Base-by-base conservation (phyloP, 2,329 filamentous ascomycete genomes). In the Penicillium sp. region DNA sequence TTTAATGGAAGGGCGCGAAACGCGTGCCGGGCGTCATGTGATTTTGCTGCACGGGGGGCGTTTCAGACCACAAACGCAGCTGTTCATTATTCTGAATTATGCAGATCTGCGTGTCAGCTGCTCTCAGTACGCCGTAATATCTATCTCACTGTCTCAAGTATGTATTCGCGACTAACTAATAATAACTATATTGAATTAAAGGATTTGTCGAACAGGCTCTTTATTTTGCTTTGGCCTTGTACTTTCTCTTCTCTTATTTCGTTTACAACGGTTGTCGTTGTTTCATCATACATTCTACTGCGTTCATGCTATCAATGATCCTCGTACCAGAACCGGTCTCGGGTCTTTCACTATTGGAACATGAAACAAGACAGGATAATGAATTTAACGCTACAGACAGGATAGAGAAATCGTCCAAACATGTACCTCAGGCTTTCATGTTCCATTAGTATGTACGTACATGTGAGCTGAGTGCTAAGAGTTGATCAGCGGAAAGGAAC, bases 1-100 rank as follows among this genome's bases (percentile, higher is more conserved):
- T 57, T 59, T 62, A 61, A 57, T 57, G 55, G 60, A 58, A 47
- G 55, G 49, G 47, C 61, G 61, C 62, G 63, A 59, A 30, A 16
- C 56, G 59, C 59, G 62, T 61, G 54, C 53, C 26, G 40, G 62
- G 35, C 1, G 42, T 58, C 58, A 60, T 56, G 58, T 58, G 55
- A 52, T 30, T 16, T 23, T 9, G 28, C 8, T 45, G 18, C 35
- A 59, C 48, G 54, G 57, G n/a, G 20, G 35, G 12, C 42, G 14
- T 1, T 9, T 1, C 3, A 3, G 20, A 33, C 50, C 56, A 54
- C 24, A 50, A 51, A 38, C 35, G 56, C 56, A 50, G 24, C 20
- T 26, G 8, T 21, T 7, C 33, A 28, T 14, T 46, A 49, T 42
- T 7, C 24, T 20, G n/a, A 33, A 12, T 55, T 58, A 55, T 55